phyloP scores from a whole-genome alignment of 768 basidiomycete species.

The Filobasidium floriforme region DNA sequence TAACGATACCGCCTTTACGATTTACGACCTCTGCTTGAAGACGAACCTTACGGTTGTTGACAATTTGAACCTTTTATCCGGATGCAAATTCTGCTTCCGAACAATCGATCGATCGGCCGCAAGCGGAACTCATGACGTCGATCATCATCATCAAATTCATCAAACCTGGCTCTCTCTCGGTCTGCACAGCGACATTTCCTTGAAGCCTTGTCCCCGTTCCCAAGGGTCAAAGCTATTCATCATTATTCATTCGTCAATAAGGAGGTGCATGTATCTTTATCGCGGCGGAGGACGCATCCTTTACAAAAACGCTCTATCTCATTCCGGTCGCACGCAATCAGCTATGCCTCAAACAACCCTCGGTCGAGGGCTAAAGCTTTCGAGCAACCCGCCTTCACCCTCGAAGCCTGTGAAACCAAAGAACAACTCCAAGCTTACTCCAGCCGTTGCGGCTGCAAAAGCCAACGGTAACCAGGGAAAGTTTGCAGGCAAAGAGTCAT shows the following conservation, averaged over 20 bases:
- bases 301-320: neutral
- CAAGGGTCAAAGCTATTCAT: too few relatives aligned
- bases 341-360: slow-evolving; percentile 18
- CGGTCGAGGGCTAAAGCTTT: slow-evolving; percentile 1
- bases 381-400: slow-evolving; percentile 2
- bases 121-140: neutral
- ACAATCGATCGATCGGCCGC: neutral
- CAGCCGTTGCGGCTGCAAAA: slow-evolving; percentile 13
- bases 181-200: too few relatives aligned
- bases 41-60: too few relatives aligned
- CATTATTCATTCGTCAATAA: too few relatives aligned
- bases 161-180: too few relatives aligned
- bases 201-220: too few relatives aligned
- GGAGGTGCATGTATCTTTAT: neutral
- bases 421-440: slow-evolving; percentile 14
- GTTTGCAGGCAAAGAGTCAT: slow-evolving; percentile 3
- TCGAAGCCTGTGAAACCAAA: neutral
- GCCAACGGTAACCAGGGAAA: slow-evolving; percentile 12
- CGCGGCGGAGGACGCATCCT: neutral
- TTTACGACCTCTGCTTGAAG: too few relatives aligned
- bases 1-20: too few relatives aligned
- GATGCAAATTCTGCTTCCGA: neutral
- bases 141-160: too few relatives aligned
- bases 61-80: neutral
- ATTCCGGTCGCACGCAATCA: neutral